A percentile compares a stretch with the other conserved stretches of the same genome.
Evolutionary conservation across 2,329 filamentous ascomycete species (phyloP).

Genomic region (Colletotrichum euphorbiae): DNA sequence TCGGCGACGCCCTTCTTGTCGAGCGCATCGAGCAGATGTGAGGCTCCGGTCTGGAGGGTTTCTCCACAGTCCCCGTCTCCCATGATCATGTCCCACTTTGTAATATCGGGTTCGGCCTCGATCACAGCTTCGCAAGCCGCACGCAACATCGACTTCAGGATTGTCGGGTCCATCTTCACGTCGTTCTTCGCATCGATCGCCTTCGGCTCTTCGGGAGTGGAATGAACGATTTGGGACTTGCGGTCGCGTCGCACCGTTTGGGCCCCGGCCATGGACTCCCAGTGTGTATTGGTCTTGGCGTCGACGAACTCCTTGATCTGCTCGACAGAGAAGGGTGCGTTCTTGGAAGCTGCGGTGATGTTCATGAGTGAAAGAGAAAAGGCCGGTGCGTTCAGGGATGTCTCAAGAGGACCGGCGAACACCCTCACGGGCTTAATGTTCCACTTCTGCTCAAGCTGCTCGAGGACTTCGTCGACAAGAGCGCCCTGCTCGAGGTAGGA

Average conservation of each 20-base stretch:
- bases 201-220: conserved; percentile 50
- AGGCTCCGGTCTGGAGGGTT: conserved; percentile 66
- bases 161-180: conserved; percentile 62
- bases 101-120: conserved; percentile 71
- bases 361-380: conserved; percentile 77
- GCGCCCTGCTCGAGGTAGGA: conserved; percentile 68
- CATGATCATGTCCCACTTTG: conserved; percentile 72
- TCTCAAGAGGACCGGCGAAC: conserved; percentile 74
- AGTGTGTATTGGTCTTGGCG: conserved; percentile 67
- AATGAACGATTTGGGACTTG: conserved; percentile 56
- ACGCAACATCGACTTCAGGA: conserved; percentile 67
- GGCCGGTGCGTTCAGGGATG: conserved; percentile 77
- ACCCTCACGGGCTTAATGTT: conserved; percentile 65
- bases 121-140: conserved; percentile 65
- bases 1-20: conserved; percentile 51
- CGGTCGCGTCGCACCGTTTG: conserved; percentile 54
- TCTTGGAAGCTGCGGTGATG: conserved; percentile 59
- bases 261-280: conserved; percentile 64
- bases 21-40: conserved; percentile 59
- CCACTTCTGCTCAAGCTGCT: conserved; percentile 61
- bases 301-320: conserved; percentile 75
- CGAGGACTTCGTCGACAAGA: conserved; percentile 63
- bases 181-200: conserved; percentile 54
- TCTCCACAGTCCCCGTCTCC: conserved; percentile 76
- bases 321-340: conserved; percentile 58